Conservation (phyloP, 1,284 basidiomycete genomes). For the Agaricales sp. region DNA sequence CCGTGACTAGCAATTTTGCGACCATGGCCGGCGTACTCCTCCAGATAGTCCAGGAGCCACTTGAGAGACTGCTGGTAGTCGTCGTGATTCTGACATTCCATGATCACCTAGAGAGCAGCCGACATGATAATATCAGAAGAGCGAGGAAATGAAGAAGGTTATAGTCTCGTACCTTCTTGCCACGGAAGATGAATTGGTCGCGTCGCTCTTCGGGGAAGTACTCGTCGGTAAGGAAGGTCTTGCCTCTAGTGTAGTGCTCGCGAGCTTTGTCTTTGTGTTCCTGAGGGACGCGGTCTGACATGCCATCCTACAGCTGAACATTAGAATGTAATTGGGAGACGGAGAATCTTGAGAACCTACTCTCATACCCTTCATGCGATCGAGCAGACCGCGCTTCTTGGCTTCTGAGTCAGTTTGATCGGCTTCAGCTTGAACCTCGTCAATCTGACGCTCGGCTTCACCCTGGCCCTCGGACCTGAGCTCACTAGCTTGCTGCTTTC, state of each 20-base stretch:
- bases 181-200: conserved; percentile 71
- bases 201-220: conserved; percentile 84
- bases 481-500: not conserved
- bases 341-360: not conserved
- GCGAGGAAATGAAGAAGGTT: conserved; percentile 26
- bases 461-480: not conserved
- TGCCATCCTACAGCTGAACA: not conserved
- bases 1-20: conserved; percentile 21
- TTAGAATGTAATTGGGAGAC: not conserved
- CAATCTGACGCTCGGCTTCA: not conserved
- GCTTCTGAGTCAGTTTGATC: not conserved
- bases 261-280: not conserved
- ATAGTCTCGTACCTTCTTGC: conserved; percentile 36
- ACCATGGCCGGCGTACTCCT: conserved; percentile 64
- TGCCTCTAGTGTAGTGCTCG: conserved; percentile 42
- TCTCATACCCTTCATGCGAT: not conserved
- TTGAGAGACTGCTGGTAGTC: conserved; percentile 80
- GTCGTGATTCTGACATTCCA: conserved; percentile 88
- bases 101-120: conserved; percentile 54
- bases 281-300: not conserved
- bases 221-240: conserved; percentile 64
- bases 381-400: not conserved
- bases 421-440: not conserved
- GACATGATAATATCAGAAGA: conserved; percentile 12
- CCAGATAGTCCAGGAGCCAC: conserved; percentile 67